Percentiles rank a stretch among this genome's conserved stretches.
These are phyloP conservation scores for Pezizomycotina sp. DNA, from an alignment of 2,329 filamentous ascomycete species.

Conservation along the genomic window DNA sequence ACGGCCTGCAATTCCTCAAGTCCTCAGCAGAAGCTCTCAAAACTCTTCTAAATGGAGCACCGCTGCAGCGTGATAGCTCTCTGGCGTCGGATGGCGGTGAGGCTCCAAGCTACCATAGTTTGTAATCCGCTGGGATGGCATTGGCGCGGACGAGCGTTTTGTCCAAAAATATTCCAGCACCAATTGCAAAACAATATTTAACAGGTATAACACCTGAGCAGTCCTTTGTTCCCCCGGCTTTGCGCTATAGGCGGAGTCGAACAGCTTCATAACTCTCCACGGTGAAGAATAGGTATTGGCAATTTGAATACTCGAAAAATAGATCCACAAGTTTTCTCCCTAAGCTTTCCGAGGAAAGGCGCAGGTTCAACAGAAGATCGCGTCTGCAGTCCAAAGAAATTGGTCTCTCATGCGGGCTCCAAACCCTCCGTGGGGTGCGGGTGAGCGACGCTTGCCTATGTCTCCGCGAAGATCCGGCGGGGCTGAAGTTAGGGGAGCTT, in stretches of 20 bases:
- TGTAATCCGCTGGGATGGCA: too few species aligned
- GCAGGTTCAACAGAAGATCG: conserved; percentile 75
- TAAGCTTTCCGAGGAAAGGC: conserved; percentile 59
- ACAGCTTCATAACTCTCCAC: conserved; percentile 78
- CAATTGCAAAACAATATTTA: conserved; percentile 98
- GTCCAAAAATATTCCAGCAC: conserved; percentile 75
- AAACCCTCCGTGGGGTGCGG: conserved; percentile 32
- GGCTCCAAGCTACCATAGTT: too few species aligned
- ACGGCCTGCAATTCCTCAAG: conserved; percentile 90
- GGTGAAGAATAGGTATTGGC: conserved; percentile 88
- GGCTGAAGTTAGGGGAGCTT: too few species aligned
- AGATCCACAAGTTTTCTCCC: conserved; percentile 57
- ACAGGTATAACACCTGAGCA: conserved; percentile 56
- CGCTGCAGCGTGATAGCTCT: conserved; percentile 90
- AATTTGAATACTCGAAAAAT: conserved; percentile 93
- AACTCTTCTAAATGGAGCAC: conserved; percentile 84
- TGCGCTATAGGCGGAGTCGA: conserved; percentile 56
- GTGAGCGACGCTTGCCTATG: conserved; percentile 28
- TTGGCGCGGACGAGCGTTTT: conserved; percentile 27
- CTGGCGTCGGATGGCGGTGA: conserved; percentile 53
- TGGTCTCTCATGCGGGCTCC: conserved; percentile 44
- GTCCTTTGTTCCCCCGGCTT: conserved; percentile 46
- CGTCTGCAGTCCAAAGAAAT: conserved; percentile 90
- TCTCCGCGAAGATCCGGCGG: too few species aligned
- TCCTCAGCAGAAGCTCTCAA: conserved; percentile 63